Percentiles rank a stretch among this genome's conserved stretches.
These are phyloP conservation scores for Fusarium devonianum DNA, from an alignment of 2,329 filamentous ascomycete genomes.

Conservation along the genomic window DNA sequence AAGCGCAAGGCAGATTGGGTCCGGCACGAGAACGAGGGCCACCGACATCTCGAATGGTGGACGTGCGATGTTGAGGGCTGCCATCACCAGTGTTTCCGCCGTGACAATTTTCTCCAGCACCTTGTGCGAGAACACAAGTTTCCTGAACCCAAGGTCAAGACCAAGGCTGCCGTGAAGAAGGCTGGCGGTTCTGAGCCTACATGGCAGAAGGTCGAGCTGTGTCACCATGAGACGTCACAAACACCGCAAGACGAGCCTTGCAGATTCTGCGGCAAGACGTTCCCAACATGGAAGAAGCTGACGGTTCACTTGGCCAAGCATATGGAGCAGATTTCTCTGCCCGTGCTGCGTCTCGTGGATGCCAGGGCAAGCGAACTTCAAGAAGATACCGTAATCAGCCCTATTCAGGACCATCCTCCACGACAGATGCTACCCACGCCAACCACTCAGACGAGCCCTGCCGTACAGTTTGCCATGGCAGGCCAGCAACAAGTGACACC, in stretches of 20 bases:
- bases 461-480: constrained; percentile 30
- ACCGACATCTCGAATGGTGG: constrained; percentile 92
- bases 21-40: constrained; percentile 89
- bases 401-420: constrained; percentile 61
- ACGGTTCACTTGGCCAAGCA: constrained; percentile 94
- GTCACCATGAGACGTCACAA: constrained; percentile 72
- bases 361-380: constrained; percentile 56
- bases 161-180: constrained; percentile 71
- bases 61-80: constrained; percentile 83
- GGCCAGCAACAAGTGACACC: constrained; percentile 33
- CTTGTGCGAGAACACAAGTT: constrained; percentile 91
- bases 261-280: constrained; percentile 83
- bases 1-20: constrained; percentile 97
- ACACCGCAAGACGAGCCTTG: constrained; percentile 80
- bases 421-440: constrained; percentile 45
- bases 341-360: constrained; percentile 70
- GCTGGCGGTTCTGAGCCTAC: constrained; percentile 67
- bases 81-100: constrained; percentile 81
- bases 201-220: constrained; percentile 80
- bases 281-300: constrained; percentile 88
- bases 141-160: constrained; percentile 80
- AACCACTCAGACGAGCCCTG: constrained; percentile 32
- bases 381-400: constrained; percentile 71
- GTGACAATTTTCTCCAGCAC: constrained; percentile 93
- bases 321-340: constrained; percentile 90